A percentile compares a stretch with the other conserved stretches of the same genome.
These are phyloP conservation scores for Symmetrospora coprosmae DNA, from an alignment of 768 basidiomycete species.

Conservation along the genomic window DNA sequence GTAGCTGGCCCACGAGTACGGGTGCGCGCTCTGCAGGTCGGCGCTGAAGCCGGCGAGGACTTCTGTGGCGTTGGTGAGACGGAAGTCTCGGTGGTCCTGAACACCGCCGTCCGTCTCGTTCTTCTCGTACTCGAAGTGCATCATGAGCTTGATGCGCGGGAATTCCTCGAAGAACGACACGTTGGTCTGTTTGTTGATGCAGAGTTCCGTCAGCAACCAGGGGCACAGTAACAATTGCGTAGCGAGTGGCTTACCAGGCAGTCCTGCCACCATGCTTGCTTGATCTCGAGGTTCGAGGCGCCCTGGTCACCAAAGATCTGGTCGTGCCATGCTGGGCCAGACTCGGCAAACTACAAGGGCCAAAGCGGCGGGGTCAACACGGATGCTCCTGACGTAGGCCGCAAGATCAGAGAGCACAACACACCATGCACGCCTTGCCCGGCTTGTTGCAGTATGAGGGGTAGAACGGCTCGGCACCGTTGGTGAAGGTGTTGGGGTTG, in stretches of 20 bases:
- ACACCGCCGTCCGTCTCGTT: constrained; percentile 26
- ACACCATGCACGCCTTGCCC: constrained; percentile 32
- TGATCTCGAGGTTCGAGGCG: constrained; percentile 17
- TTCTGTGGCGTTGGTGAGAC: constrained; percentile 30
- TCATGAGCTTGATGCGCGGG: constrained; percentile 33
- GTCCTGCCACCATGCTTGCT: constrained; percentile 29
- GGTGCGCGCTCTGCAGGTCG: constrained; percentile 24
- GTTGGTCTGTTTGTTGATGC: constrained; percentile 20
- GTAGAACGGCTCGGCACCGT: constrained; percentile 28
- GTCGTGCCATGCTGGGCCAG: constrained; percentile 32
- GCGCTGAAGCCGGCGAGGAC: constrained; percentile 24
- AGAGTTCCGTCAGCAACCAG: neutral
- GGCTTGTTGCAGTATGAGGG: constrained; percentile 28
- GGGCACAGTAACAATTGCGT: neutral
- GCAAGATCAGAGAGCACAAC: neutral
- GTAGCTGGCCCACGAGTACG: constrained; percentile 27
- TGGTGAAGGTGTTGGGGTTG: constrained; percentile 17
- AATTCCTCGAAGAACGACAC: constrained; percentile 24
- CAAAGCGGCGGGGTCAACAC: neutral
- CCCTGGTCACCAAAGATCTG: constrained; percentile 20
- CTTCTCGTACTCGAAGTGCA: constrained; percentile 36
- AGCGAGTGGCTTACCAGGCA: neutral
- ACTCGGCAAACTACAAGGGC: constrained; percentile 24
- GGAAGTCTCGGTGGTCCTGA: constrained; percentile 31
- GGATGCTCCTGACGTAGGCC: neutral